phyloP scores from a whole-genome alignment of 345 rosid species.

The Gossypium australe region DNA sequence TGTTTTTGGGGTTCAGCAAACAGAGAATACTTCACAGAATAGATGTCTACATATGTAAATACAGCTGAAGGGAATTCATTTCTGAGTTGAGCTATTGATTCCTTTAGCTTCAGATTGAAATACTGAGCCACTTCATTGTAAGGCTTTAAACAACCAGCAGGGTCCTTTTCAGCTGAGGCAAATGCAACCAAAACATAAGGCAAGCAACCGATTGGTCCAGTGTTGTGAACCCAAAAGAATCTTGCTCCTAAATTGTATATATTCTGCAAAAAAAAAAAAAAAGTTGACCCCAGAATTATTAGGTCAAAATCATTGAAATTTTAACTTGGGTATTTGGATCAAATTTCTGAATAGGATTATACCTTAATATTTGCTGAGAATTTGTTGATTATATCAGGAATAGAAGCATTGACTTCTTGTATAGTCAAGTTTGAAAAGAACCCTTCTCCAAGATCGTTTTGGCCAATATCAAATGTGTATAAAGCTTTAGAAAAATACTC shows the following conservation, averaged over 20 bases:
- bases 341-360: not conserved
- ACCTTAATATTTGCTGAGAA: slow-evolving; percentile 39
- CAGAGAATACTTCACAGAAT: slow-evolving; percentile 45
- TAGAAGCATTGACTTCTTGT: slow-evolving; percentile 32
- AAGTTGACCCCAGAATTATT: not conserved
- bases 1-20: slow-evolving; percentile 30
- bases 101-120: slow-evolving; percentile 39
- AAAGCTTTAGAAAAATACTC: slow-evolving; percentile 35
- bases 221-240: slow-evolving; percentile 66
- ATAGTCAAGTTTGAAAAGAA: slow-evolving; percentile 26
- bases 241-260: slow-evolving; percentile 39
- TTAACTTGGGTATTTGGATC: not conserved
- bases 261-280: slow-evolving; percentile 26
- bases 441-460: slow-evolving; percentile 45
- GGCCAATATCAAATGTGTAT: slow-evolving; percentile 60
- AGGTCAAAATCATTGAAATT: not conserved
- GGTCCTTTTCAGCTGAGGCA: slow-evolving; percentile 30
- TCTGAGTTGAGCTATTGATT: slow-evolving; percentile 28
- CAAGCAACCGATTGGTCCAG: slow-evolving; percentile 75
- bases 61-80: slow-evolving; percentile 30
- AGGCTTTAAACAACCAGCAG: slow-evolving; percentile 43
- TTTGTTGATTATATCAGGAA: slow-evolving; percentile 37
- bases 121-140: slow-evolving; percentile 43
- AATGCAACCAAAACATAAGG: slow-evolving; percentile 29
- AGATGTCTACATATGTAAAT: slow-evolving; percentile 48